Evolutionary conservation across 1,284 basidiomycete genomes (phyloP).

Genomic region (Fomitiporia mediterranea): DNA sequence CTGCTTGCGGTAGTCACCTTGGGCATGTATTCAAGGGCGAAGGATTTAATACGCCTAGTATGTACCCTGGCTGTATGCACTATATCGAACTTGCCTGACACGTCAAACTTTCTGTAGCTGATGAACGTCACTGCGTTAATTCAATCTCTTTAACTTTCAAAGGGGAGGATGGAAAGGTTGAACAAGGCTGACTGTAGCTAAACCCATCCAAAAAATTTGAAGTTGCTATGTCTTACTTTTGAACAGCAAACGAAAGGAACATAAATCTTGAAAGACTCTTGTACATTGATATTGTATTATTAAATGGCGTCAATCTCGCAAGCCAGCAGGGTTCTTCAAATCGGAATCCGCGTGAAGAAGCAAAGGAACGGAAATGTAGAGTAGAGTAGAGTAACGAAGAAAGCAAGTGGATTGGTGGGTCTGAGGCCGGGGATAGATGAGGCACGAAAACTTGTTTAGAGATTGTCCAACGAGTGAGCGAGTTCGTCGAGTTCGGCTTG

Average conservation of each 20-base stretch:
- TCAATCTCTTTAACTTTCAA: conserved; percentile 82
- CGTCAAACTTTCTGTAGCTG: conserved; percentile 39
- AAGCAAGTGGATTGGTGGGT: conserved; percentile 2
- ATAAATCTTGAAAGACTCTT: background rate
- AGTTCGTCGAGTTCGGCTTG: conserved; percentile 90
- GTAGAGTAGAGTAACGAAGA: conserved; percentile 4
- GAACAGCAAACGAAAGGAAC: background rate
- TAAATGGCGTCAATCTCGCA: conserved; percentile 1
- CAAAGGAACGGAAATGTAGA: conserved; percentile 4
- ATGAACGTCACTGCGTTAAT: conserved; percentile 90
- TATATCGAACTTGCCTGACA: conserved; percentile 26
- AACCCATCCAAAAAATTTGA: background rate
- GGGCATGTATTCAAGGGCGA: conserved; percentile 95
- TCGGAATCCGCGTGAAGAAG: background rate
- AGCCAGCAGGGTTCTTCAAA: background rate
- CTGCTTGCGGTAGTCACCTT: conserved; percentile 85
- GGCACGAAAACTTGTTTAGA: conserved; percentile 42
- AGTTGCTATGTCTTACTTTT: background rate
- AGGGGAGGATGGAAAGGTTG: conserved; percentile 39
- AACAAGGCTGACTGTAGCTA: conserved; percentile 9
- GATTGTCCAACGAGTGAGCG: conserved; percentile 73
- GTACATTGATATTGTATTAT: conserved; percentile 14
- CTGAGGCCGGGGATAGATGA: conserved; percentile 8
- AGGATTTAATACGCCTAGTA: conserved; percentile 70
- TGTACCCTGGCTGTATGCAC: conserved; percentile 26